phyloP scores from a whole-genome alignment of 352 stramenopile genomes.

The Pythium dissotocum region DNA sequence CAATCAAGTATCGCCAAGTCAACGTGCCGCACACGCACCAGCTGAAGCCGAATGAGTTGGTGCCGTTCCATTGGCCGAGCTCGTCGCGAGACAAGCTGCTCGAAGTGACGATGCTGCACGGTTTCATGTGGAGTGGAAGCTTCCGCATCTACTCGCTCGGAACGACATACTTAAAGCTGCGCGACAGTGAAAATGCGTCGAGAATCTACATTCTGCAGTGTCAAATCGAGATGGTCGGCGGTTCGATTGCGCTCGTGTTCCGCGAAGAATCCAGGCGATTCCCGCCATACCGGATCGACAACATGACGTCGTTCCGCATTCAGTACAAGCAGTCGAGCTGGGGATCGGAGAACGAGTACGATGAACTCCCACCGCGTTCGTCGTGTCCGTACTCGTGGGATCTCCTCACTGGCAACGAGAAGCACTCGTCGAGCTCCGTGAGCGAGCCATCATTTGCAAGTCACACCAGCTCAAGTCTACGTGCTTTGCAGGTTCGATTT shows the following conservation, averaged over 20 bases:
- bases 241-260: slow-evolving; percentile 84
- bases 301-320: slow-evolving; percentile 90
- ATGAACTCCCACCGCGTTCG: slow-evolving; percentile 69
- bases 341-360: slow-evolving; percentile 69
- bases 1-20: slow-evolving; percentile 84
- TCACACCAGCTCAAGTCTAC: slow-evolving; percentile 55
- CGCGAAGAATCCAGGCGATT: slow-evolving; percentile 85
- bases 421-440: slow-evolving; percentile 50
- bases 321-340: slow-evolving; percentile 84
- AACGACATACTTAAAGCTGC: slow-evolving; percentile 87
- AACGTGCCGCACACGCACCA: slow-evolving; percentile 75
- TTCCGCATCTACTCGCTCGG: slow-evolving; percentile 86
- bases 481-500: slow-evolving; percentile 83
- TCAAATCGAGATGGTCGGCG: slow-evolving; percentile 84
- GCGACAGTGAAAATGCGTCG: slow-evolving; percentile 61
- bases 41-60: slow-evolving; percentile 69
- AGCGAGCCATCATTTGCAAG: slow-evolving; percentile 69
- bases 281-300: slow-evolving; percentile 90
- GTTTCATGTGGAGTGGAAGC: slow-evolving; percentile 83
- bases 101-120: slow-evolving; percentile 82
- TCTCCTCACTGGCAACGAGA: slow-evolving; percentile 65
- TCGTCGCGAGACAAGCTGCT: slow-evolving; percentile 73
- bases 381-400: slow-evolving; percentile 90
- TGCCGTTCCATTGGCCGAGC: slow-evolving; percentile 86
- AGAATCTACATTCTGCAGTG: slow-evolving; percentile 89